Base-by-base conservation (phyloP, 2,329 filamentous ascomycete genomes). In the Dissoconium aciculare region DNA sequence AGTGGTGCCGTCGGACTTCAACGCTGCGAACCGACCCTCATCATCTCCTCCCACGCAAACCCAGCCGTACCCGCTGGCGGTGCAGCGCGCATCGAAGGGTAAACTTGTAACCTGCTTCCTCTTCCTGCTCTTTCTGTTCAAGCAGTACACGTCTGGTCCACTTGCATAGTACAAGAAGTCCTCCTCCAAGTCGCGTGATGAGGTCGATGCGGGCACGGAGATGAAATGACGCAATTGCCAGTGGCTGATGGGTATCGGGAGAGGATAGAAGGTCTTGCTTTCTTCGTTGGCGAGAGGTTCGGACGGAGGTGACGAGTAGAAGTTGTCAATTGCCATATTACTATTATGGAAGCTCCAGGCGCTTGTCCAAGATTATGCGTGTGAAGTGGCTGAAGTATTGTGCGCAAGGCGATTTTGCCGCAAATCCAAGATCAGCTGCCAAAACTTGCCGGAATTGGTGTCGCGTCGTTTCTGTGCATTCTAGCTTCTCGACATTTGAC, bases 161-260 rank as follows among this genome's bases (percentile, higher is more conserved):
- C 74, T 74, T 19, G 85, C 84, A 48, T 91, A 92, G 62, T 91
- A 94, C 42, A 95, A 67, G 44, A 76, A 60, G 54, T 85, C 71
- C 26, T 73, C 66, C 47, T 80, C 72, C 19, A 8, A 8, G 8
- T 23, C 19, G 19, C 19, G 19, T n/a, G 19, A n/a, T 8, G 19
- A 8, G 8, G 19, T 23, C 8, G 19, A 8, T 8, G 19, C 19
- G 42, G 82, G 75, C 15, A 76, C 78, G 54, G 81, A 87, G 51
- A 95, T 79, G 44, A 92, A 75, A 44, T 91, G 87, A 33, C 87
- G 81, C 27, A 98, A 66, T 59, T 89, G 81, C 74, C 78, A 85
- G 58, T 89, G 81, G 43, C 78, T 85, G 47, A 66, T 58, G 23
- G 60, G 61, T 33, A 66, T 65, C 41, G 54, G 55, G 37, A 60